A percentile compares a stretch with the other conserved stretches of the same genome.
These are phyloP conservation scores for Exophiala sideris DNA, from an alignment of 2,329 filamentous ascomycete genomes.

Conservation along the genomic window DNA sequence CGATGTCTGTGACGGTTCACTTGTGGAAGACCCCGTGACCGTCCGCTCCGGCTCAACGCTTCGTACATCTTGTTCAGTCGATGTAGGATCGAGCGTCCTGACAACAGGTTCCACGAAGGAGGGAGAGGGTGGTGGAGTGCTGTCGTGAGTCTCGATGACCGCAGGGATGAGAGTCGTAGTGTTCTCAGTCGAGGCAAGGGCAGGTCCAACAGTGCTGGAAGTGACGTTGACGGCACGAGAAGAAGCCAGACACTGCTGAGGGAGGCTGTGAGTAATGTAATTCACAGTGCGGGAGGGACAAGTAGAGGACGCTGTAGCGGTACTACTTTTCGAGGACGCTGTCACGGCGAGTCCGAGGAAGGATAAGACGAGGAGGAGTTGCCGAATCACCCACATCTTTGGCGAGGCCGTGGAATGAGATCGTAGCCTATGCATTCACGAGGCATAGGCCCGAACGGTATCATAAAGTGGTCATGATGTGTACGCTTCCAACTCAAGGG, in stretches of 20 bases:
- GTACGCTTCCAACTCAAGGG: too few species aligned
- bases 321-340: constrained; percentile 2
- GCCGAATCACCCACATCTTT: constrained; percentile 8
- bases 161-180: not conserved
- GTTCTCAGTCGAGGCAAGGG: not conserved
- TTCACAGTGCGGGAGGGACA: constrained; percentile 65
- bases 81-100: not conserved
- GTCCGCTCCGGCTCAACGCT: not conserved
- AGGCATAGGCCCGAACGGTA: too few species aligned
- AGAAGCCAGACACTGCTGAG: constrained; percentile 69
- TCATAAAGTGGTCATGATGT: too few species aligned
- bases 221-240: constrained; percentile 27
- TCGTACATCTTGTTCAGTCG: too few species aligned
- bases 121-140: not conserved
- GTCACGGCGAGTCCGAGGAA: constrained; percentile 3
- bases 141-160: not conserved
- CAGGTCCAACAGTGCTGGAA: constrained; percentile 10
- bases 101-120: not conserved
- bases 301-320: constrained; percentile 26
- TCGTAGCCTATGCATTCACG: constrained; percentile 3
- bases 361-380: constrained; percentile 5
- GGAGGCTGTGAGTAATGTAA: constrained; percentile 74
- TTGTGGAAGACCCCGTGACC: not conserved
- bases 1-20: not conserved
- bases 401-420: not conserved